A percentile compares a stretch with the other conserved stretches of the same genome.
Evolutionary conservation across 2,329 filamentous ascomycete species (phyloP).

Genomic region (Thermomyces lanuginosus): DNA sequence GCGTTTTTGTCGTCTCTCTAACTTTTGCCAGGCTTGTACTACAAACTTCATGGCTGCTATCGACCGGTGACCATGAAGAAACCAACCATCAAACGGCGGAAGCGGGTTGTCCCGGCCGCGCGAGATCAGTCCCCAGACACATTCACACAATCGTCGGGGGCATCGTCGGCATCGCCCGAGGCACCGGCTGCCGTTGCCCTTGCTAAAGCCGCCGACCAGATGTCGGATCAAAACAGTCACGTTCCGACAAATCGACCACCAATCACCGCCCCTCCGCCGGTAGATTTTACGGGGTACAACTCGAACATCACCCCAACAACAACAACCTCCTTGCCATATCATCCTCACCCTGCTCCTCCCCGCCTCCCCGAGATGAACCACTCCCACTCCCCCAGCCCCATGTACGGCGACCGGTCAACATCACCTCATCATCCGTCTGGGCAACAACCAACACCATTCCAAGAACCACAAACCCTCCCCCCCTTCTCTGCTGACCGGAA

Average conservation of each 20-base stretch:
- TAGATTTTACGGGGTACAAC: slow-evolving; percentile 35
- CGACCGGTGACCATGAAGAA: slow-evolving; percentile 98
- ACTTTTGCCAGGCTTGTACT: slow-evolving; percentile 56
- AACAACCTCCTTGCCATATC: slow-evolving; percentile 16
- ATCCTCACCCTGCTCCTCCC: slow-evolving; percentile 14
- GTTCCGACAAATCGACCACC: slow-evolving; percentile 25
- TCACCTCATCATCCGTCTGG: slow-evolving; percentile 18
- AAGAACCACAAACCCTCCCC: too few relatives aligned
- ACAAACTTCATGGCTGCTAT: slow-evolving; percentile 88
- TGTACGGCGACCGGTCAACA: slow-evolving; percentile 18
- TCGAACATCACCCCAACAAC: slow-evolving; percentile 14
- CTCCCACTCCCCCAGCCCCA: slow-evolving; percentile 8
- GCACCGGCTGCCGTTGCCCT: slow-evolving; percentile 18
- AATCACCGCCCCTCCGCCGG: slow-evolving; percentile 27
- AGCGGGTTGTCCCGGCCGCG: slow-evolving; percentile 75
- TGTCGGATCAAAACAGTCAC: slow-evolving; percentile 25
- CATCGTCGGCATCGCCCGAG: slow-evolving; percentile 28
- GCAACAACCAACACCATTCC: too few relatives aligned
- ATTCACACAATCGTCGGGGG: slow-evolving; percentile 24
- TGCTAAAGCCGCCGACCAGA: slow-evolving; percentile 16
- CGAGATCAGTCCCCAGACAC: slow-evolving; percentile 30
- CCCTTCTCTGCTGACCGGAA: too few relatives aligned
- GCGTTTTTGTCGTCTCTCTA: slow-evolving; percentile 1
- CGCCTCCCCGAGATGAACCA: slow-evolving; percentile 17
- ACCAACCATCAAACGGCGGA: slow-evolving; percentile 85